Evolutionary conservation across 805 yeast species (phyloP), one percentile per base, ranked within the genome.

Genomic region (Sugiyamaella chiloensis): DNA sequence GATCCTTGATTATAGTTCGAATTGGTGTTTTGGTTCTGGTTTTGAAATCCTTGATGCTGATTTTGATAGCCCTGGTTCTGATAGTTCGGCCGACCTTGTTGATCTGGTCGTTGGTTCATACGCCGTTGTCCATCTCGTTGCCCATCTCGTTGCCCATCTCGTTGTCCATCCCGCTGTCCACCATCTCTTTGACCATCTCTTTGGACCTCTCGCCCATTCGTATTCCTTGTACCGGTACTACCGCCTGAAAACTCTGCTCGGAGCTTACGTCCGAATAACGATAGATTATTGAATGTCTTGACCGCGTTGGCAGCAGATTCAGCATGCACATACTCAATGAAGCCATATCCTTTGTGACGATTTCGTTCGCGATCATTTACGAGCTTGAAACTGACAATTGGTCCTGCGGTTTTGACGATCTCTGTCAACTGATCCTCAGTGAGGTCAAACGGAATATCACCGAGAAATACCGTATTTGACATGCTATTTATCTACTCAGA

Each of bases 381-480:
- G 32, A 59, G 47, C 12, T 49, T 41, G 35, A 57, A 47, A 17
- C 47, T 50, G 24, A 32, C 39, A 5, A 58, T 52, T 0, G 60
- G 55, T 1, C 59, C 62, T n/a, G 42, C 44, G 5, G 52, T 21
- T 23, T 32, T 36, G 23, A 32, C 40, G 44, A 32, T 40, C 24
- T 39, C 46, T n/a, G 44, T 42, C 2, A 58, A 52, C 24, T 58
- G 58, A 2, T 54, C 48, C 41, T 56, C 58, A 8, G 46, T 42
- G 34, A 55, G 44, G 20, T 58, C 62, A 48, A 44, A 58, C n/a
- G 62, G 62, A 34, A 58, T 55, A 32, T 58, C 59, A n/a, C 62
- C 60, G 35, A 58, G 49, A 39, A 52, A 58, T 1, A 58, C 52
- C 2, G 34, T 34, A 17, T 24, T 40, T 14, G 42, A 24, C 42